Base-by-base conservation (phyloP, 2,329 filamentous ascomycete species). In the Aphanocladium album region DNA sequence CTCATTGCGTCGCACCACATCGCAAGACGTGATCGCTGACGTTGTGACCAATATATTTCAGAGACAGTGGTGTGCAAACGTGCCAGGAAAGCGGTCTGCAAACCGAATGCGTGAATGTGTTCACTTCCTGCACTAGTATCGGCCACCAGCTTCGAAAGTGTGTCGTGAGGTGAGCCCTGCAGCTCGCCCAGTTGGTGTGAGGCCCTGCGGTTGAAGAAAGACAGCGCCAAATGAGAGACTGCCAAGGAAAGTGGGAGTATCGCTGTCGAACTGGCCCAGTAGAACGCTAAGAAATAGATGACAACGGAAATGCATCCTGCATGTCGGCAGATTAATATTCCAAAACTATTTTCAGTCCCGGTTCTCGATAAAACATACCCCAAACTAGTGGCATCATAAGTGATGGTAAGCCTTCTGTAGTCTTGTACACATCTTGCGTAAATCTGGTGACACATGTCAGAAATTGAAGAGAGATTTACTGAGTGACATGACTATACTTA, bases 21-120 rank as follows among this genome's bases (percentile, higher is more conserved):
- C 73, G 64, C 85, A 86, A 56, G 79, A 80, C 1, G 83, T 81
- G 30, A 74, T 69, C 64, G 85, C 82, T 0, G 81, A 82, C 12
- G 70, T 67, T 61, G 85, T 78, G 46, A 16, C 7, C 5, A 5
- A 8, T 49, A 21, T 9, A 49, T 2, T 6, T 49, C 23, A 19
- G 14, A 9, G 2, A 85, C 68, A 0, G 81, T 71, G 3, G 65
- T 62, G n/a, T 77, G 68, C 59, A 80, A 82, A 61, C 75, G 75
- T 27, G 74, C 64, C 33, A 75, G 70, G 60, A 78, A 75, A 5
- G 70, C 67, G 1, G 70, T 66, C 45, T 79, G 72, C 83, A 82
- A 85, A 3, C 77, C 77, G 61, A 83, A 84, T 1, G 82, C 80
- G 17, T 82, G 75, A 50, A 83, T 78, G 0, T 79, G 81, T 0